Percentiles rank a stretch among this genome's conserved stretches.
Evolutionary conservation across 495 filamentous ascomycete genomes (phyloP).

Genomic region (Penicillium egyptiacum): DNA sequence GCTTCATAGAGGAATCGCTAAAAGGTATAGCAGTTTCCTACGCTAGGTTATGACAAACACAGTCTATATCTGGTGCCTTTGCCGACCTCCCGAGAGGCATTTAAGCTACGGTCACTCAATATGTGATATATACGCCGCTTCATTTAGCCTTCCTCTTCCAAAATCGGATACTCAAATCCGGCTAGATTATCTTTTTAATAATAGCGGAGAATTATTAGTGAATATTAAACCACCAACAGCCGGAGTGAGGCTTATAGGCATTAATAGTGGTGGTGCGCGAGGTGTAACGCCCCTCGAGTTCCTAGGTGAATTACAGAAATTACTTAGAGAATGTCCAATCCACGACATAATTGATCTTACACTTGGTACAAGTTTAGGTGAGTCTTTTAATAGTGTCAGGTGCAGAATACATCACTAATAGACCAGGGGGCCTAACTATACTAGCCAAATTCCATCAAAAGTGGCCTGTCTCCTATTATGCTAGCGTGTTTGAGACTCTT

Average conservation of each 20-base stretch:
- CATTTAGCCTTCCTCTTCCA: constrained; percentile 15
- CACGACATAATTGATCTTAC: constrained; percentile 33
- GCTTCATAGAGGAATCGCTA: constrained; percentile 9
- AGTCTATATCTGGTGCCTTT: constrained; percentile 28
- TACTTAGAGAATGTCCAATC: constrained; percentile 19
- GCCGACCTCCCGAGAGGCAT: constrained; percentile 25
- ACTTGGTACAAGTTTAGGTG: constrained; percentile 30
- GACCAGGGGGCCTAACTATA: constrained; percentile 27
- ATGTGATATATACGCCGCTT: constrained; percentile 27
- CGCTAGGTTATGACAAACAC: constrained; percentile 9
- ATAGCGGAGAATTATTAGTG: constrained; percentile 15
- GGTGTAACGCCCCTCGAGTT: constrained; percentile 34
- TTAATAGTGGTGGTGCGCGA: constrained; percentile 32
- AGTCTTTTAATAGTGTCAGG: background rate
- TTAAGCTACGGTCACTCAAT: constrained; percentile 32
- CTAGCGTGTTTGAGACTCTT: constrained; percentile 24
- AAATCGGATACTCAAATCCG: constrained; percentile 16
- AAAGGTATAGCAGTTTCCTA: constrained; percentile 8
- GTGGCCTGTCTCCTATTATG: constrained; percentile 23
- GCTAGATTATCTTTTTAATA: constrained; percentile 19
- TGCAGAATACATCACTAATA: constrained; percentile 1
- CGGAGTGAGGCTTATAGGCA: constrained; percentile 28
- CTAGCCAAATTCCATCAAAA: constrained; percentile 28
- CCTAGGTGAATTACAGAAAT: constrained; percentile 26
- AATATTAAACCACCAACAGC: constrained; percentile 33